Evolutionary conservation across 2,329 filamentous ascomycete species (phyloP), one percentile per base, ranked within the genome.

Genomic region (Coniochaeta ligniaria): DNA sequence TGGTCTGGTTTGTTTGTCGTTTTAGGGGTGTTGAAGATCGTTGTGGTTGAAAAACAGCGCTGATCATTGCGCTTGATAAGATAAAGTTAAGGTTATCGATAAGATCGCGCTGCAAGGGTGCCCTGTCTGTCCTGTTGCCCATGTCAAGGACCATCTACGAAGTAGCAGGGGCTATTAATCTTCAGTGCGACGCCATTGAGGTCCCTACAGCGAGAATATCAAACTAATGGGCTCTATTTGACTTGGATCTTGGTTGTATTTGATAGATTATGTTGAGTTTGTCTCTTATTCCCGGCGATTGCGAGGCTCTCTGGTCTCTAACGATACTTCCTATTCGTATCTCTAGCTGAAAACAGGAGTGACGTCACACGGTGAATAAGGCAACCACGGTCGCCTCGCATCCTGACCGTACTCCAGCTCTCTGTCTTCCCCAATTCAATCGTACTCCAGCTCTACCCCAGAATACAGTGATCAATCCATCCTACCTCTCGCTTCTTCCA

Each of bases 1-100:
- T 61, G 47, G 22, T 26, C n/a, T n/a, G n/a, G n/a, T n/a, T n/a
- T n/a, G n/a, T 47, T 57, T 56, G 54, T 24, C 41, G 28, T 31
- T 31, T n/a, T n/a, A n/a, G n/a, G n/a, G n/a, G n/a, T n/a, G 9
- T 31, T 31, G 28, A 31, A 33, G 26, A 12, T n/a, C 38, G 24
- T 11, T 31, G 17, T 52, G 16, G 47, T 52, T 7, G 47, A 31
- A 47, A 17, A 52, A 28, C 12, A 52, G 47, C 47, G 47, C 47
- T 26, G 43, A 47, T 22, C 20, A 20, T 20, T n/a, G 43, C 20
- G n/a, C n/a, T n/a, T n/a, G 43, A 47, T 47, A 47, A 47, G 47
- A 52, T 52, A 28, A 52, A 31, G 17, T 52, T 52, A 52, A 52
- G 26, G 47, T 52, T 52, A 52, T 52, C 47, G 47, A 52, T 52